These are phyloP conservation scores for Phyllosticta citrichinensis DNA, from an alignment of 2,329 filamentous ascomycete genomes.

Conservation along the genomic window DNA sequence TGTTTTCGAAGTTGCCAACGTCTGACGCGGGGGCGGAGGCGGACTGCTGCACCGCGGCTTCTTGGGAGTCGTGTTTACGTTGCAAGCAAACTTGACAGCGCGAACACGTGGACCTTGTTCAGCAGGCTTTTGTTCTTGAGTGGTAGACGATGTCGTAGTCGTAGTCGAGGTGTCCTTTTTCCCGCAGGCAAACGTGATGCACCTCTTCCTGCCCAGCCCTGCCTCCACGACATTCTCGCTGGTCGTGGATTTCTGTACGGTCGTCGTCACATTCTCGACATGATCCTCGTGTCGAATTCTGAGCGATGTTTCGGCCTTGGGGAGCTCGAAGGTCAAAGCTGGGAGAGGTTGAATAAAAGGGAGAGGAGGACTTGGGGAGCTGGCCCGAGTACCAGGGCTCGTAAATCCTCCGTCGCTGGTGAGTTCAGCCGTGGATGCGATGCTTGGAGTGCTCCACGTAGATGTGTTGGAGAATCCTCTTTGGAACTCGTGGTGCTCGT, in stretches of 20 bases:
- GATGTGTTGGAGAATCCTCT: constrained; percentile 47
- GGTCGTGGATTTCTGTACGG: constrained; percentile 17
- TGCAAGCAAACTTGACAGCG: constrained; percentile 66
- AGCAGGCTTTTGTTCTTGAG: constrained; percentile 14
- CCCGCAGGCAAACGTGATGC: constrained; percentile 85
- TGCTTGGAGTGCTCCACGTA: constrained; percentile 69
- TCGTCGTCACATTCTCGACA: constrained; percentile 9
- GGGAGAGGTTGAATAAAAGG: constrained; percentile 38
- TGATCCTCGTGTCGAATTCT: constrained; percentile 27
- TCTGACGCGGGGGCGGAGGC: constrained; percentile 24
- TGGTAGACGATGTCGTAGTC: constrained; percentile 25
- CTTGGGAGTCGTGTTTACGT: constrained; percentile 34
- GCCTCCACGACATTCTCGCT: constrained; percentile 52
- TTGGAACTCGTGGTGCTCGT: constrained; percentile 29
- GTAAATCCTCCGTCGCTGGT: constrained; percentile 92
- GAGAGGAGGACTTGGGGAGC: constrained; percentile 79
- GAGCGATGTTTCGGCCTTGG: constrained; percentile 23
- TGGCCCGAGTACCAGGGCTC: constrained; percentile 70
- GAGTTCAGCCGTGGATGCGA: constrained; percentile 76
- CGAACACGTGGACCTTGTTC: constrained; percentile 45
- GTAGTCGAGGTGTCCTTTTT: constrained; percentile 37
- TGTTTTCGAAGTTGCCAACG: constrained; percentile 22
- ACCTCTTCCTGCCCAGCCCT: constrained; percentile 66
- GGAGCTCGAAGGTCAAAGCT: constrained; percentile 28
- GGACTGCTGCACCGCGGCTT: constrained; percentile 31